Evolutionary conservation across 1,284 basidiomycete species (phyloP).

Genomic region (Ganoderma multipileum): DNA sequence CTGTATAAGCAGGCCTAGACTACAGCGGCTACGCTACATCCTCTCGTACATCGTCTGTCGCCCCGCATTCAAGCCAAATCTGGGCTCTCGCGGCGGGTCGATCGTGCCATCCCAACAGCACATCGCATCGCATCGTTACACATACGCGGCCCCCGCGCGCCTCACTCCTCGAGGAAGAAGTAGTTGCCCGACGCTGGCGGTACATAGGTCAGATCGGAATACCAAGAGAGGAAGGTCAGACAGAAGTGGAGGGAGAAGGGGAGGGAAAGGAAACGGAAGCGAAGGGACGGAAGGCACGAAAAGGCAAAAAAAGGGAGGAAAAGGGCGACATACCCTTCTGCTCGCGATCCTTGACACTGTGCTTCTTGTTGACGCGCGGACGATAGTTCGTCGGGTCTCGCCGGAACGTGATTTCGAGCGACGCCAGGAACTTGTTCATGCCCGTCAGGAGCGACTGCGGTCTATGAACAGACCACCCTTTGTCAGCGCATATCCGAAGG

Average conservation of each 20-base stretch:
- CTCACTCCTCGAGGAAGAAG: constrained; percentile 88
- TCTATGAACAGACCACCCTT: constrained; percentile 43
- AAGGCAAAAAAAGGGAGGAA: too few relatives aligned
- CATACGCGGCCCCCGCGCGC: constrained; percentile 7
- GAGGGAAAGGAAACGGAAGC: constrained; percentile 9
- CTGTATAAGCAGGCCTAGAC: constrained; percentile 23
- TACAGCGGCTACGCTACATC: constrained; percentile 37
- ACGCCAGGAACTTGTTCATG: constrained; percentile 93
- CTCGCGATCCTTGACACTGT: constrained; percentile 93
- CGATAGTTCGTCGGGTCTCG: constrained; percentile 95
- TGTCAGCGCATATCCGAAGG: not conserved
- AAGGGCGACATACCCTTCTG: constrained; percentile 77
- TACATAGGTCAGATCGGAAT: constrained; percentile 2
- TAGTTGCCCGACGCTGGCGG: constrained; percentile 77
- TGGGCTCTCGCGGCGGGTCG: constrained; percentile 10
- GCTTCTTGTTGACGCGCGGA: constrained; percentile 92
- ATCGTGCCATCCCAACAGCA: not conserved
- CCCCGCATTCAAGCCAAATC: not conserved
- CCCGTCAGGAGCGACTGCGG: constrained; percentile 86
- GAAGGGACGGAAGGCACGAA: too few relatives aligned
- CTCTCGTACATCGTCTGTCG: constrained; percentile 23
- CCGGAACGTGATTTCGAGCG: constrained; percentile 94
- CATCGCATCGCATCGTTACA: constrained; percentile 12
- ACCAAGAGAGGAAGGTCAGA: too few relatives aligned
- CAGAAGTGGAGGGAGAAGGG: not conserved